Evolutionary conservation across 768 basidiomycete species (phyloP), one percentile per base, ranked within the genome.

Genomic region (Rhodotorula toruloides): DNA sequence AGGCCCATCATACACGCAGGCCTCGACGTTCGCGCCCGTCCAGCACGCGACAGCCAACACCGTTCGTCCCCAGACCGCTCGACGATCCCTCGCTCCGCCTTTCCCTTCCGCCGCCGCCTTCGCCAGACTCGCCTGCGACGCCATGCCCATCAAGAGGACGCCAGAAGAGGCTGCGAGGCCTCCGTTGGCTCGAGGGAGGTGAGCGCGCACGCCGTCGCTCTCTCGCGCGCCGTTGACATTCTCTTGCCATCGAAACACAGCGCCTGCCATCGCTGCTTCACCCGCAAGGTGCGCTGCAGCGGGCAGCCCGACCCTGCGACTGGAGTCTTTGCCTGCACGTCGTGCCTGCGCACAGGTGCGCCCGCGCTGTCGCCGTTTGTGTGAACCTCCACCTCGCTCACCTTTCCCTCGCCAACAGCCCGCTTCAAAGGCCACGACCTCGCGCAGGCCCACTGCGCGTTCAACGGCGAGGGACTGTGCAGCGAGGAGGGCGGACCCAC

Each of bases 231-330:
- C 9, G 11, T 36, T 22, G 21, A 19, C 37, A 22, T 22, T 43
- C 40, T n/a, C 40, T 6, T n/a, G 27, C 29, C 17, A 0, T 16
- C 5, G 11, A 12, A 6, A 32, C 2, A 11, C 60, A 67, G 66
- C n/a, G 66, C 66, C 0, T 67, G 66, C 31, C 66, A 67, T n/a
- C 60, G 66, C 9, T 67, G 66, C 61, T 67, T 67, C 40, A 13
- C 52, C 2, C 50, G 66, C 39, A 67, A 67, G 40, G 66, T 67
- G 14, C 54, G 66, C 37, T 67, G 61, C 44, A 47, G 43, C 17
- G 66, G 66, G 1, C 66, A 67, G 57, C 66, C 66, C 2, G 56
- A 62, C 25, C 54, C 56, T 0, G 27, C 44, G 10, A 34, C 61
- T 0, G 61, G 65, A 31, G 4, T 67, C 17, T 44, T 46, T 22